Evolutionary conservation across 1,284 basidiomycete species (phyloP), one percentile per base, ranked within the genome.

Genomic region (Ganoderma multipileum): DNA sequence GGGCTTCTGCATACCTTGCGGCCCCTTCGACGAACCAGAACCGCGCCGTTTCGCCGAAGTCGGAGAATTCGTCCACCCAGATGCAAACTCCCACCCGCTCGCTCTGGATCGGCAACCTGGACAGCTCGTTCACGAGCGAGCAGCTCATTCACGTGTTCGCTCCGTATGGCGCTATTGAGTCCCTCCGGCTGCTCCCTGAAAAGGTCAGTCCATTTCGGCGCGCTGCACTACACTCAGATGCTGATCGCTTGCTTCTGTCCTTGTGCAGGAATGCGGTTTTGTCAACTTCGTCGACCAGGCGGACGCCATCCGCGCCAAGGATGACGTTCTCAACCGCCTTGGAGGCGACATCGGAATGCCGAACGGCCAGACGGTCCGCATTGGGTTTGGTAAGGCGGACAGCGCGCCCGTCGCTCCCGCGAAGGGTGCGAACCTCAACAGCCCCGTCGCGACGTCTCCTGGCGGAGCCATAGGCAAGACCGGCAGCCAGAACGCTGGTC

Each of bases 331-430:
- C 63, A 98, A 97, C 77, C 91, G 97, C 39, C 89, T 98, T 47
- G 95, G 95, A 47, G 97, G 97, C 5, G 95, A 96, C 72, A 95
- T 98, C 72, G 93, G 95, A 65, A 94, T 96, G 87, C 93, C 94
- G 14, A 96, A 95, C 74, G 95, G 95, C 16, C 95, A 96, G 76
- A 94, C 95, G 0, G 96, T 99, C 63, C 92, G 97, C 58, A 96
- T 99, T 75, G 98, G 98, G 5, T 99, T 97, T 78, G 97, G 97
- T 55, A 99, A 99, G 81, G 96, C 96, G 2, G 96, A 98, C 76
- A 96, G 95, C 76, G 94, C 95, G 9, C 95, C 94, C 36, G 92
- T 95, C 57, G 93, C 95, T 8, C 93, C 95, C 38, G 91, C 92
- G 41, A 95, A 94, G 73, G 89, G 91, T 44, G 86, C 86, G 36